A percentile compares a stretch with the other conserved stretches of the same genome.
Evolutionary conservation across 805 yeast species (phyloP).

Genomic region (Saturnispora quitensis): DNA sequence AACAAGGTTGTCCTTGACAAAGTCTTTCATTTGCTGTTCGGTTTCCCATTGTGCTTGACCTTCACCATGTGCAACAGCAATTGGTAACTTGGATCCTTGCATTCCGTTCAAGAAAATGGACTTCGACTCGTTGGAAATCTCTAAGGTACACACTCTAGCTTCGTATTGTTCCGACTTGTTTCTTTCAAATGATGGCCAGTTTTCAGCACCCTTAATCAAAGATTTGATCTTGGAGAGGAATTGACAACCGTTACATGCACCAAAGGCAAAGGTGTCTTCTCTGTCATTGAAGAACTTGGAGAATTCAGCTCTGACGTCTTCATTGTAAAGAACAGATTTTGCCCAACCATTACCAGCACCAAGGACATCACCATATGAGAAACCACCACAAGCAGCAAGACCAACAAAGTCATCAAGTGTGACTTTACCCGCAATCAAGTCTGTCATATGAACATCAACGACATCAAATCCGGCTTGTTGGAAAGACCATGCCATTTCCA

Average conservation of each 20-base stretch:
- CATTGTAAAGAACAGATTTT: conserved; percentile 83
- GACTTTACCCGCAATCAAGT: conserved; percentile 65
- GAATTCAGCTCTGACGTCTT: conserved; percentile 67
- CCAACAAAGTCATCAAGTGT: conserved; percentile 78
- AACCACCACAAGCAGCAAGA: conserved; percentile 97
- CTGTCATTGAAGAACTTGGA: conserved; percentile 74
- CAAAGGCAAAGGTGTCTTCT: conserved; percentile 89
- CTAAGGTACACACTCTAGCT: conserved; percentile 88
- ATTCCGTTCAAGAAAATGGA: conserved; percentile 76
- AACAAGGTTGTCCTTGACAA: conserved; percentile 45
- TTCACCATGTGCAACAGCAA: conserved; percentile 98
- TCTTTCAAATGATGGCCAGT: conserved; percentile 94
- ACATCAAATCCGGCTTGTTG: conserved; percentile 89
- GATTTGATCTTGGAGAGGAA: conserved; percentile 80
- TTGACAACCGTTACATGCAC: conserved; percentile 99
- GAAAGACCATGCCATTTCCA: conserved; percentile 98
- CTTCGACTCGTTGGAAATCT: conserved; percentile 39
- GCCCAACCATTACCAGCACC: conserved; percentile 99
- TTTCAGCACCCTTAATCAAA: conserved; percentile 85
- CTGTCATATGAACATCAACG: conserved; percentile 97
- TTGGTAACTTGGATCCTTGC: conserved; percentile 91
- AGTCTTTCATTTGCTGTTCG: conserved; percentile 36
- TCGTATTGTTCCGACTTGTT: conserved; percentile 92
- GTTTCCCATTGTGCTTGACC: conserved; percentile 73
- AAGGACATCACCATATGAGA: conserved; percentile 95